These are phyloP conservation scores for Pontederia paniculata DNA, from an alignment of 176 grass and related monocot species.

Conservation along the genomic window DNA sequence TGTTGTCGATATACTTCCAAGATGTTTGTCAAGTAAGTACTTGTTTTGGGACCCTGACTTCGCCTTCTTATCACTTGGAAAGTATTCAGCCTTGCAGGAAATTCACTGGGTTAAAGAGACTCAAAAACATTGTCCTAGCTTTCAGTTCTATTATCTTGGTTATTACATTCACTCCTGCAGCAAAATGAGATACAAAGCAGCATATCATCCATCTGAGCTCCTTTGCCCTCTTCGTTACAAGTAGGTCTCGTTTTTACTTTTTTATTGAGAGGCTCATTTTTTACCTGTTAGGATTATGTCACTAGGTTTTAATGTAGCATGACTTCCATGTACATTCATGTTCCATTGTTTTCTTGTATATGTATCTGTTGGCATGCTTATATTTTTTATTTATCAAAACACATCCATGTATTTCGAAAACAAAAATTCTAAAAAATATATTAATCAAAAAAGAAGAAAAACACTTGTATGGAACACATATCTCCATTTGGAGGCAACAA, in stretches of 20 bases:
- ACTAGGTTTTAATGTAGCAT: neutral
- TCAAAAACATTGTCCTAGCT: slow-evolving; percentile 38
- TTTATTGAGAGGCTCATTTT: neutral
- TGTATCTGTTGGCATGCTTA: no score
- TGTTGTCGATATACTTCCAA: slow-evolving; percentile 88
- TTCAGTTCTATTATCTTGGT: slow-evolving; percentile 97
- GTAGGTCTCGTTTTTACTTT: slow-evolving; percentile 29
- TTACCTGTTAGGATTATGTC: neutral
- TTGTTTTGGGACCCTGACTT: slow-evolving; percentile 98
- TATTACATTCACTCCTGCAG: slow-evolving; percentile 95
- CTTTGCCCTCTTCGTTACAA: slow-evolving; percentile 81
- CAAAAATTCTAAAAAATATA: no score
- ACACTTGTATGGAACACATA: no score
- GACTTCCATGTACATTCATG: no score
- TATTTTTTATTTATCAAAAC: no score
- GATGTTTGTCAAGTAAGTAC: slow-evolving; percentile 96
- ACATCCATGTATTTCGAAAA: no score
- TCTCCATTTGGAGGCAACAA: no score
- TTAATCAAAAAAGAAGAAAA: no score
- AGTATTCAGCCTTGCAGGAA: slow-evolving; percentile 80
- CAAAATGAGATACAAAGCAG: slow-evolving; percentile 98
- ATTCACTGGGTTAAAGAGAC: slow-evolving; percentile 82
- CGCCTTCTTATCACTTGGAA: slow-evolving; percentile 89
- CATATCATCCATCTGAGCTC: slow-evolving; percentile 88
- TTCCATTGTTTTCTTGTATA: no score